A percentile compares a stretch with the other conserved stretches of the same genome.
Evolutionary conservation across 768 basidiomycete species (phyloP).

Genomic region (Boletus sp.): DNA sequence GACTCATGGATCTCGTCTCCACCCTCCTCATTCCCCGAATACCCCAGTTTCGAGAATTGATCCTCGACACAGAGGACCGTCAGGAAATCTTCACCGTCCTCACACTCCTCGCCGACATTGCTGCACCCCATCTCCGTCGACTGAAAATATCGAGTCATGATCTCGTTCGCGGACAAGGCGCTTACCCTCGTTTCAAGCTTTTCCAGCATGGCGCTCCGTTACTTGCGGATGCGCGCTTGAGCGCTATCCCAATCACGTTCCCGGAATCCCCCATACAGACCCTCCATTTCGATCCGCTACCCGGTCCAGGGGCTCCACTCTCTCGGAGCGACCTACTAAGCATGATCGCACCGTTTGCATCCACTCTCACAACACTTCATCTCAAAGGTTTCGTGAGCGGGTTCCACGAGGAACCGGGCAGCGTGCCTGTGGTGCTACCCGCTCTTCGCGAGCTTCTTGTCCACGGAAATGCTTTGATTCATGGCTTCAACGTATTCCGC

Average conservation of each 20-base stretch:
- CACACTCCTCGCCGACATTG: conserved; percentile 18
- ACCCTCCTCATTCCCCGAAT: conserved; percentile 30
- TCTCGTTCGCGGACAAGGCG: conserved; percentile 21
- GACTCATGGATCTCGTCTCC: conserved; percentile 24
- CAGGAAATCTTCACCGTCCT: conserved; percentile 27
- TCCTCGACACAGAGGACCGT: conserved; percentile 30
- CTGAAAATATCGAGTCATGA: conserved; percentile 31
- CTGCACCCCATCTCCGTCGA: conserved; percentile 28
- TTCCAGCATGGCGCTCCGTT: conserved; percentile 32
- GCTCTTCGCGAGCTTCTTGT: conserved; percentile 28
- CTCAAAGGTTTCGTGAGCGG: conserved; percentile 33
- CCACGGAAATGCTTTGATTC: conserved; percentile 31
- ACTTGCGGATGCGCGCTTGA: conserved; percentile 31
- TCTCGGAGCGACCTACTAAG: conserved; percentile 26
- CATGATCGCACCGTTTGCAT: conserved; percentile 27
- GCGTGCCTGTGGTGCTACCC: conserved; percentile 30
- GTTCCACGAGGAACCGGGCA: conserved; percentile 32
- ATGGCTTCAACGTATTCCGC: conserved; percentile 35
- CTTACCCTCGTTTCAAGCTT: conserved; percentile 29
- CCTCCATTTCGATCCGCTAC: conserved; percentile 35
- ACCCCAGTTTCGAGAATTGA: conserved; percentile 30
- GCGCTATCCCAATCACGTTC: conserved; percentile 32
- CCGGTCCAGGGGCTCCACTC: conserved; percentile 28
- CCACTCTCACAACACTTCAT: conserved; percentile 30
- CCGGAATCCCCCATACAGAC: conserved; percentile 26